Conservation (phyloP, 495 filamentous ascomycete species). For the Trichoderma asperelloides region DNA sequence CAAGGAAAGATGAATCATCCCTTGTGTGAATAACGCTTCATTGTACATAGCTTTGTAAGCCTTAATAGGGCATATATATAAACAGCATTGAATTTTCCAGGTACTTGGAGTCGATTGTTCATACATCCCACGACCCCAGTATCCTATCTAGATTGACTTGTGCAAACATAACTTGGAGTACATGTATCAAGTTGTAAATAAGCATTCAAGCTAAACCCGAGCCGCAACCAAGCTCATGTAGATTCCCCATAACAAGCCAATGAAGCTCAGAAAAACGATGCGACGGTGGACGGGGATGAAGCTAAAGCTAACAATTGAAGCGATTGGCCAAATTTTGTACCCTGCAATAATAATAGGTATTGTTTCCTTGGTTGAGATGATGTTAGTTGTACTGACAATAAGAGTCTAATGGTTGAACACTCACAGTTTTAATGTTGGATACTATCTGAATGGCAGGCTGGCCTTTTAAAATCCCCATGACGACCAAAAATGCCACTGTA, state of each 20-base stretch:
- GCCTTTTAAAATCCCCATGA: conserved; percentile 19
- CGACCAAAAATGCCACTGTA: conserved; percentile 58
- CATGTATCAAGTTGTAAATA: no score
- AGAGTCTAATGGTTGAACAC: not conserved
- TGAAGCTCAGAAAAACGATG: conserved; percentile 67
- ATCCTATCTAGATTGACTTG: not conserved
- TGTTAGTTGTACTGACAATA: not conserved
- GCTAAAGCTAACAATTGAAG: conserved; percentile 72
- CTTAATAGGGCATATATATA: not conserved
- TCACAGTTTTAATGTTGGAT: conserved; percentile 5
- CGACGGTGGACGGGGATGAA: conserved; percentile 69
- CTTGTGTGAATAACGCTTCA: not conserved
- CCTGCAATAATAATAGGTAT: conserved; percentile 58
- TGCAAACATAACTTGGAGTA: no score
- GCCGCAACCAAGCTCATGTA: conserved; percentile 68
- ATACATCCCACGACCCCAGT: not conserved
- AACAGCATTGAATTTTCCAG: not conserved
- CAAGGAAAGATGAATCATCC: no score
- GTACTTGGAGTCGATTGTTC: not conserved
- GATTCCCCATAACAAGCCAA: conserved; percentile 78
- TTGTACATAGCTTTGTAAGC: not conserved
- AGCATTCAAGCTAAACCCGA: conserved; percentile 3
- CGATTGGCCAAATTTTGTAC: conserved; percentile 73
- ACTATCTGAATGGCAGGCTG: not conserved
- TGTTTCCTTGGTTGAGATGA: conserved; percentile 3